Evolutionary conservation across 2,329 filamentous ascomycete genomes (phyloP).

Genomic region (Penicillium psychrosexuale): DNA sequence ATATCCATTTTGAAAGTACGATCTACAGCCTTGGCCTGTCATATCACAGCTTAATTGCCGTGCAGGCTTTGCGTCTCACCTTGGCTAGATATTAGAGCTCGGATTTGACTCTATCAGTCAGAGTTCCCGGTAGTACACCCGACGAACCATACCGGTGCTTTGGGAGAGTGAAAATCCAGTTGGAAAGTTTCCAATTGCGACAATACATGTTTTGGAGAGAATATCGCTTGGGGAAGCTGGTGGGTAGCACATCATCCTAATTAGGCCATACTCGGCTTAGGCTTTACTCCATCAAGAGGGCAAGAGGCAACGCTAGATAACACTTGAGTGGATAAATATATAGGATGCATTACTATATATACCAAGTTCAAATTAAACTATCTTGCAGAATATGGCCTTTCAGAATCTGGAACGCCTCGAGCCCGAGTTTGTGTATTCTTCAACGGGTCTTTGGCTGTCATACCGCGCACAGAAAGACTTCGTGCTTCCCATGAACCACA

Average conservation of each 20-base stretch:
- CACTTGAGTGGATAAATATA: too few relatives aligned
- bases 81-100: neutral
- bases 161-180: neutral
- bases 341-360: neutral
- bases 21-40: neutral
- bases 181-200: neutral
- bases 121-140: neutral
- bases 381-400: neutral
- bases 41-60: neutral
- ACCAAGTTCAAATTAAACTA: neutral
- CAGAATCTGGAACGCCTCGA: neutral
- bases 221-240: neutral
- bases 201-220: neutral
- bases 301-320: neutral
- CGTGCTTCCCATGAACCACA: neutral
- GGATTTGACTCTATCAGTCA: neutral
- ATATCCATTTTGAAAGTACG: neutral
- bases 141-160: neutral
- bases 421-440: neutral
- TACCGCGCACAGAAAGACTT: neutral
- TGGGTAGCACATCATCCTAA: neutral
- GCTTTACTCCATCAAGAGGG: neutral
- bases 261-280: neutral
- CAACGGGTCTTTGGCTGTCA: neutral
- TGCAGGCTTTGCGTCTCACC: neutral